Percentiles rank a stretch among this genome's conserved stretches.
Conservation (phyloP, 2,329 filamentous ascomycete genomes). For the Plectosphaerella sp. region DNA sequence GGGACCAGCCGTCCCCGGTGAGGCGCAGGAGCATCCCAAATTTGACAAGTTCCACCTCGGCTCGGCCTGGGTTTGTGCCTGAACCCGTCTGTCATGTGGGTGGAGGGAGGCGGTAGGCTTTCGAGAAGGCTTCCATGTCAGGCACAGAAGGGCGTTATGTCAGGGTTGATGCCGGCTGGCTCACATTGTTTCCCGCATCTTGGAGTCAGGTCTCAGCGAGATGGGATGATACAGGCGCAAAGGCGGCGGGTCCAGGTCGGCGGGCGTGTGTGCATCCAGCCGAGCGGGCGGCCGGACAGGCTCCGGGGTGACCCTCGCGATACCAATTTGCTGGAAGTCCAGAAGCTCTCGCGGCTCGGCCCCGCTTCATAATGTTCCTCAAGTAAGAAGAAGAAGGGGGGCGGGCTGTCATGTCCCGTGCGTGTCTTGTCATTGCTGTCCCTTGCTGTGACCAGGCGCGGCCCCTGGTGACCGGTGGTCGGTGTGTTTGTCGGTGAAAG, state of each 20-base stretch:
- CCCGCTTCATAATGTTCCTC: too few species aligned
- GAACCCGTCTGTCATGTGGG: too few species aligned
- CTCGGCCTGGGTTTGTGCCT: too few species aligned
- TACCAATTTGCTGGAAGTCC: neutral
- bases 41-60: too few species aligned
- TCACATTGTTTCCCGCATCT: constrained; percentile 2
- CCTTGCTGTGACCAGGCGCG: neutral
- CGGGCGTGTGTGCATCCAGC: too few species aligned
- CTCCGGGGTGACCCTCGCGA: constrained; percentile 1
- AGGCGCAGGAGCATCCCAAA: too few species aligned
- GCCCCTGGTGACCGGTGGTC: neutral
- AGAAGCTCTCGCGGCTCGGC: too few species aligned
- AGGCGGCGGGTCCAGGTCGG: too few species aligned
- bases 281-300: neutral
- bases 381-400: too few species aligned
- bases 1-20: too few species aligned
- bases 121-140: constrained; percentile 1
- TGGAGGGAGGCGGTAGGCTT: neutral
- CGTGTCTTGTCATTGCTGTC: neutral
- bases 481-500: neutral
- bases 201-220: constrained; percentile 1
- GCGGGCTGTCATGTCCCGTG: too few species aligned
- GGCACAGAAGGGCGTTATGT: neutral
- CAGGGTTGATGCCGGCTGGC: neutral
- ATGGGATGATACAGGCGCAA: neutral